A percentile compares a stretch with the other conserved stretches of the same genome.
Evolutionary conservation across 2,329 filamentous ascomycete genomes (phyloP).

Genomic region (Colletotrichum viniferum): DNA sequence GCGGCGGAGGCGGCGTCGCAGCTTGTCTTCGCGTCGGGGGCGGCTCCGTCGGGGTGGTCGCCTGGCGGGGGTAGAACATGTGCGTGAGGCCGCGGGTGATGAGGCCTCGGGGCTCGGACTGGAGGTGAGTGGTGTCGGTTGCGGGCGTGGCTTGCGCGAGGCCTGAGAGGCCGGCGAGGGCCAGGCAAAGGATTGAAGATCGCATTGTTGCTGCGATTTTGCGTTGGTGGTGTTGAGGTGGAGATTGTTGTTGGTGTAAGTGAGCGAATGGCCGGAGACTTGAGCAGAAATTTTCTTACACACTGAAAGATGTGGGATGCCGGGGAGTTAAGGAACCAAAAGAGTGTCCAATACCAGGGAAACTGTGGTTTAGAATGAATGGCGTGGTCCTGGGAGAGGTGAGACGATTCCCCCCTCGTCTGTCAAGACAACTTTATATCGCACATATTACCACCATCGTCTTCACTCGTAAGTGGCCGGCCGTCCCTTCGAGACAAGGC

Average conservation of each 20-base stretch:
- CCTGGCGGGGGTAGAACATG: background rate
- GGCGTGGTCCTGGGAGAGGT: background rate
- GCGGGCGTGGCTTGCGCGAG: background rate
- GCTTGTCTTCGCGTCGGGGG: background rate
- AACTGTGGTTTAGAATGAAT: background rate
- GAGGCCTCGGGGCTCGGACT: background rate
- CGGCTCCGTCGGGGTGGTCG: background rate
- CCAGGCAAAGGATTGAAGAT: background rate
- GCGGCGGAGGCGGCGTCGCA: background rate
- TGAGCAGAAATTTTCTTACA: background rate
- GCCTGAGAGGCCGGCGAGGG: background rate
- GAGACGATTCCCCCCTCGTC: background rate
- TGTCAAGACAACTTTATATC: slow-evolving; percentile 5
- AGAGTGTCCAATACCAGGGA: background rate
- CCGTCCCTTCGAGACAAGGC: background rate
- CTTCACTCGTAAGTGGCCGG: background rate
- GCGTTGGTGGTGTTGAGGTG: background rate
- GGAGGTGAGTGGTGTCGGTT: background rate
- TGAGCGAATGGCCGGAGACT: background rate
- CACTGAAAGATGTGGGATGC: background rate
- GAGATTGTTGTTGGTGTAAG: background rate
- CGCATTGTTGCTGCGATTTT: background rate
- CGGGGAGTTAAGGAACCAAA: background rate
- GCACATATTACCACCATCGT: background rate
- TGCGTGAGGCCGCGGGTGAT: background rate